Evolutionary conservation across 2,329 filamentous ascomycete genomes (phyloP).

Genomic region (Sclerotinia borealis): DNA sequence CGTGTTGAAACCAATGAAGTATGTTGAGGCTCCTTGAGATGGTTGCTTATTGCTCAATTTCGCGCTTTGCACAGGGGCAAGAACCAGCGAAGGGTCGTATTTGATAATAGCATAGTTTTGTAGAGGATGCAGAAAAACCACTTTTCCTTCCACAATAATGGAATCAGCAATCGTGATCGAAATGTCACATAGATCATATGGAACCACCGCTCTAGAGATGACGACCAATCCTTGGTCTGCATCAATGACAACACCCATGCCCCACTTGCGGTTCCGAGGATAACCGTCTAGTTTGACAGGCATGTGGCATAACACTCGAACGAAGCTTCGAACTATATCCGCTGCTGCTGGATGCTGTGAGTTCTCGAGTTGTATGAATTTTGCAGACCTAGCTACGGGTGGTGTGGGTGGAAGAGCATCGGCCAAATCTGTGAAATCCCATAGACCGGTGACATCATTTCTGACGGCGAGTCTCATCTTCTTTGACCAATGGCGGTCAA

Average conservation of each 20-base stretch:
- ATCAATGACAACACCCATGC: constrained; percentile 95
- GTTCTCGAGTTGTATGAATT: constrained; percentile 88
- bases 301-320: constrained; percentile 87
- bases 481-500: constrained; percentile 92
- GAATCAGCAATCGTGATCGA: constrained; percentile 95
- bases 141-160: constrained; percentile 87
- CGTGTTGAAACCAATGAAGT: constrained; percentile 97
- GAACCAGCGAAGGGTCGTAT: constrained; percentile 89
- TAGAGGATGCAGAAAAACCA: constrained; percentile 91
- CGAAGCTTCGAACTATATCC: constrained; percentile 89
- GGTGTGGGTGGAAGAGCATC: constrained; percentile 71
- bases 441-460: constrained; percentile 83
- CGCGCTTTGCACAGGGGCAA: constrained; percentile 87
- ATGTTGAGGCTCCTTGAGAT: constrained; percentile 87
- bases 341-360: constrained; percentile 85
- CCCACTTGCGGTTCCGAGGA: constrained; percentile 87
- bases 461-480: constrained; percentile 91
- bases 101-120: constrained; percentile 96
- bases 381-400: constrained; percentile 69
- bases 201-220: constrained; percentile 88
- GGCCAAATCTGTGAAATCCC: constrained; percentile 87
- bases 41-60: constrained; percentile 75
- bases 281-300: constrained; percentile 97
- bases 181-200: constrained; percentile 95
- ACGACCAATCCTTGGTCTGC: constrained; percentile 92